Evolutionary conservation across 1,284 basidiomycete genomes (phyloP), one percentile per base, ranked within the genome.

Genomic region (Takashimella tepidaria): DNA sequence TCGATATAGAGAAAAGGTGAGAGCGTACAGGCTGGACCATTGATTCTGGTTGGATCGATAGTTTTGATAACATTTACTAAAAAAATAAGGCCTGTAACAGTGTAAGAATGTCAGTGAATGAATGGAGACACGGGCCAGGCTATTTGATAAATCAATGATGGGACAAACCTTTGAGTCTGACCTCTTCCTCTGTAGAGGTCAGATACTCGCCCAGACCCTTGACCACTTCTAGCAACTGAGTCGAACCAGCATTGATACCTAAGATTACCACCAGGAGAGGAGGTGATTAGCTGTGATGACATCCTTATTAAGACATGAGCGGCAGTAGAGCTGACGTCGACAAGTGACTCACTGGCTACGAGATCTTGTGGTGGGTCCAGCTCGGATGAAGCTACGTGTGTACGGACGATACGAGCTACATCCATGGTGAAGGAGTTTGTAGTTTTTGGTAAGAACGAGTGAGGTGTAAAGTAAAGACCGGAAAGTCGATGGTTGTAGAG

Each of bases 151-250:
- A 22, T 23, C n/a, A 25, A 16, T 24, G 23, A 26, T 19, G 12
- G 2, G 19, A 49, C 75, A 57, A 41, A 85, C 93, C 95, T 78
- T 91, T 90, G 4, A 84, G 82, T 41, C 93, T 81, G 13, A 86
- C 73, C 2, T 81, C 79, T 61, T 88, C 89, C 51, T 93, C 88
- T 60, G 92, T 88, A 1, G 88, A 85, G 0, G 88, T 93, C 24
- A 98, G 79, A 66, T 87, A 91, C 62, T 89, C 86, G 27, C 89
- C 90, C 0, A 96, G 80, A 20, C 84, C 84, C 66, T 89, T 89
- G 13, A 98, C 90, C n/a, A 98, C 76, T 54, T 85, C 81, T 2
- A 96, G 78, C 5, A 97, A 77, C n/a, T 83, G 81, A 23, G 81
- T 74, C 16, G 77, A 71, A 25, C 83, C 83, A 54, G 75, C 77